Conservation (phyloP, 2,329 filamentous ascomycete species). For the Aspergillus uvarum region DNA sequence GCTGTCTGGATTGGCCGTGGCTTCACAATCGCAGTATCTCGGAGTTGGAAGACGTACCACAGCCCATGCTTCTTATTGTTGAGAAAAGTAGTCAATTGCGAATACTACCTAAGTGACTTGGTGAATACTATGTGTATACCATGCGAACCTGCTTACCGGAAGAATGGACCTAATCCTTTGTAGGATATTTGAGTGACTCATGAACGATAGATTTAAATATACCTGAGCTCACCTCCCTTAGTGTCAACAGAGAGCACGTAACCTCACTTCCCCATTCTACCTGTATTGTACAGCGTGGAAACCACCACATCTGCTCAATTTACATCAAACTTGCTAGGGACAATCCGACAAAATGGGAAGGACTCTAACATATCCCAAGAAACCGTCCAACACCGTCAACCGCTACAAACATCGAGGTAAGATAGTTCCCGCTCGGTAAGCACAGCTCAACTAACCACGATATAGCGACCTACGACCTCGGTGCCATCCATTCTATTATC, state of each 20-base stretch:
- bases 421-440: neutral
- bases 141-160: no score
- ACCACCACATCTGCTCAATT: no score
- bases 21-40: constrained; percentile 12
- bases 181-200: neutral
- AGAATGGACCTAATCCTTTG: no score
- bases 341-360: constrained; percentile 38
- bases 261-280: neutral
- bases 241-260: neutral
- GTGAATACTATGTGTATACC: neutral
- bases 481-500: constrained; percentile 72
- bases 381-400: constrained; percentile 64
- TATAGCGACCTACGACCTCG: constrained; percentile 68
- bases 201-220: neutral
- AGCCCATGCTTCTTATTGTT: neutral
- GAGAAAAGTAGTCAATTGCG: neutral
- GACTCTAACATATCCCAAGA: constrained; percentile 59
- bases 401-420: constrained; percentile 65
- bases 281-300: no score
- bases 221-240: no score
- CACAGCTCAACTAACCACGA: constrained; percentile 12
- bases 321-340: neutral
- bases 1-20: constrained; percentile 11
- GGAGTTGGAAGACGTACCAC: constrained; percentile 3
- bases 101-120: neutral